Evolutionary conservation across 2,329 filamentous ascomycete genomes (phyloP).

Genomic region (Microsporum canis): DNA sequence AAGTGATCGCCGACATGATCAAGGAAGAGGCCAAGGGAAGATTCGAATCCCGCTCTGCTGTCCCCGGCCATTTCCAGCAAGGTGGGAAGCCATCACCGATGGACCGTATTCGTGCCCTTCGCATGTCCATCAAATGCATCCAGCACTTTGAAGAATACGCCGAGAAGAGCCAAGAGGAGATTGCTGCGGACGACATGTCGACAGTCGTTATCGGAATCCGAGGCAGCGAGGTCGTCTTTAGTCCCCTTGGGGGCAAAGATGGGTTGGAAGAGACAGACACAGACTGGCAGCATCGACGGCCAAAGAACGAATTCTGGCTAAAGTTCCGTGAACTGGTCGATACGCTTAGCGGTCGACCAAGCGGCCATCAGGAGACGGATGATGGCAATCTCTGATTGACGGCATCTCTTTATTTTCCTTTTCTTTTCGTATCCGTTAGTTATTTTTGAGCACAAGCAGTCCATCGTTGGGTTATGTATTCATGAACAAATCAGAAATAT

Average conservation of each 20-base stretch:
- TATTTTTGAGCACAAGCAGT: background rate
- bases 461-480: background rate
- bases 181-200: constrained; percentile 62
- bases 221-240: constrained; percentile 81
- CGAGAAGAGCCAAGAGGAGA: constrained; percentile 52
- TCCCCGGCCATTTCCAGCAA: constrained; percentile 90
- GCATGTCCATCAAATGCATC: constrained; percentile 87
- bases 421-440: background rate
- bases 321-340: constrained; percentile 71
- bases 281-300: constrained; percentile 83
- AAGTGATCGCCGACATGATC: constrained; percentile 91
- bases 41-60: constrained; percentile 85
- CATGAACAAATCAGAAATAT: background rate
- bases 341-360: constrained; percentile 62
- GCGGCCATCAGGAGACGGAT: constrained; percentile 17
- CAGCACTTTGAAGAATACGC: constrained; percentile 76
- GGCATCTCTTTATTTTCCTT: background rate
- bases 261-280: constrained; percentile 73
- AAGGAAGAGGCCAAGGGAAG: constrained; percentile 82
- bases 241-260: constrained; percentile 51
- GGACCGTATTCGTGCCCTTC: constrained; percentile 85
- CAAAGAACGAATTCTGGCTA: constrained; percentile 77
- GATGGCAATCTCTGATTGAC: background rate
- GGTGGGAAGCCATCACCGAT: constrained; percentile 87
- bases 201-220: constrained; percentile 82